Evolutionary conservation across 2,329 filamentous ascomycete species (phyloP).

Genomic region (Penicillium rolfsii): DNA sequence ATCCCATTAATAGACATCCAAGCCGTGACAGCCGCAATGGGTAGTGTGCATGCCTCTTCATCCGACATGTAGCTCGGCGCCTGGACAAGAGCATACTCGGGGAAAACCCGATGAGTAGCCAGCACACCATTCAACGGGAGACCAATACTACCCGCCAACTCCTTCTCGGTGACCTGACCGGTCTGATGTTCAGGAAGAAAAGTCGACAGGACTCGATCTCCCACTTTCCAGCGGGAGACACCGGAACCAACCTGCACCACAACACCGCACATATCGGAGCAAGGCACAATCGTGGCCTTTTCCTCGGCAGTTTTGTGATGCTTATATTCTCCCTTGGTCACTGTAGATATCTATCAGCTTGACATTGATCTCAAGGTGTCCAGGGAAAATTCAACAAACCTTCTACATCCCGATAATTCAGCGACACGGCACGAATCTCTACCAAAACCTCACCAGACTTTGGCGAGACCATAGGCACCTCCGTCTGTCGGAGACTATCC

Average conservation of each 20-base stretch:
- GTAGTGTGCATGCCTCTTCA: conserved; percentile 47
- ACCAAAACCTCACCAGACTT: conserved; percentile 58
- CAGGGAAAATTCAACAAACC: conserved; percentile 21
- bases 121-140: conserved; percentile 58
- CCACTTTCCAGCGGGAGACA: conserved; percentile 55
- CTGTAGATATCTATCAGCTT: conserved; percentile 43
- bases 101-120: conserved; percentile 49
- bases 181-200: conserved; percentile 60
- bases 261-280: conserved; percentile 71
- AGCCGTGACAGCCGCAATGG: conserved; percentile 54
- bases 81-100: conserved; percentile 45
- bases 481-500: conserved; percentile 54
- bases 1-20: conserved; percentile 55
- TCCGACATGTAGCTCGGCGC: conserved; percentile 44
- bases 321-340: conserved; percentile 67
- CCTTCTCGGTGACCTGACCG: conserved; percentile 61
- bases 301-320: conserved; percentile 62
- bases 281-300: conserved; percentile 59
- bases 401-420: conserved; percentile 59
- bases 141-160: conserved; percentile 63
- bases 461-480: conserved; percentile 53
- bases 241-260: conserved; percentile 56
- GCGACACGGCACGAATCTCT: conserved; percentile 55
- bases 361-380: not conserved
- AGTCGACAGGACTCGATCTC: conserved; percentile 68